Conservation (phyloP, 2,329 filamentous ascomycete genomes). For the Botrytis fabae region DNA sequence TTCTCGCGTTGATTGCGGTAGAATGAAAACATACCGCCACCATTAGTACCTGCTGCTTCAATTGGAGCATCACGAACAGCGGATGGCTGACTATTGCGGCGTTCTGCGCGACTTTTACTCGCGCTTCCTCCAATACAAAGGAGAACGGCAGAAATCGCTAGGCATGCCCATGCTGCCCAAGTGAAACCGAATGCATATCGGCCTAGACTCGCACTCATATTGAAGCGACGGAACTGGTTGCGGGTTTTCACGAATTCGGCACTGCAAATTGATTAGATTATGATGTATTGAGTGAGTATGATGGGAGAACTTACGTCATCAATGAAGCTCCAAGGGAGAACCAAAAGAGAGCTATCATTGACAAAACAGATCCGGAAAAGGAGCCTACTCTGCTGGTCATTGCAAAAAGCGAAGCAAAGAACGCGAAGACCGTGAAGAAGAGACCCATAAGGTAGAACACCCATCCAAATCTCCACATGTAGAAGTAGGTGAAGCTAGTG, state of each 20-base stretch:
- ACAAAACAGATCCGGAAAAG: conserved; percentile 60
- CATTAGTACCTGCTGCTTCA: background rate
- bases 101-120: background rate
- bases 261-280: conserved; percentile 41
- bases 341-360: conserved; percentile 65
- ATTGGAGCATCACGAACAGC: background rate
- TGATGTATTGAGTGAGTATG: background rate
- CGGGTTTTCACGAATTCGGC: conserved; percentile 68
- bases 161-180: conserved; percentile 68
- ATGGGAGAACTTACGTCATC: conserved; percentile 64
- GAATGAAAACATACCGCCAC: conserved; percentile 9
- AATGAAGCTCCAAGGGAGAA: conserved; percentile 65
- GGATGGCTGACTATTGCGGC: background rate
- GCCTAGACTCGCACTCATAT: conserved; percentile 62
- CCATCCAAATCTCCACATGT: conserved; percentile 89
- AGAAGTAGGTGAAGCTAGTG: conserved; percentile 66
- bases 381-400: conserved; percentile 71
- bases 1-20: conserved; percentile 17
- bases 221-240: conserved; percentile 59
- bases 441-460: conserved; percentile 85
- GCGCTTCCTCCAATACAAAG: conserved; percentile 60
- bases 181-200: conserved; percentile 72
- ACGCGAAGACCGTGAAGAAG: conserved; percentile 70
- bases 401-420: conserved; percentile 68
- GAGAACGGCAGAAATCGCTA: conserved; percentile 65